A percentile compares a stretch with the other conserved stretches of the same genome.
Evolutionary conservation across 2,329 filamentous ascomycete genomes (phyloP).

Genomic region (Fusarium concolor): DNA sequence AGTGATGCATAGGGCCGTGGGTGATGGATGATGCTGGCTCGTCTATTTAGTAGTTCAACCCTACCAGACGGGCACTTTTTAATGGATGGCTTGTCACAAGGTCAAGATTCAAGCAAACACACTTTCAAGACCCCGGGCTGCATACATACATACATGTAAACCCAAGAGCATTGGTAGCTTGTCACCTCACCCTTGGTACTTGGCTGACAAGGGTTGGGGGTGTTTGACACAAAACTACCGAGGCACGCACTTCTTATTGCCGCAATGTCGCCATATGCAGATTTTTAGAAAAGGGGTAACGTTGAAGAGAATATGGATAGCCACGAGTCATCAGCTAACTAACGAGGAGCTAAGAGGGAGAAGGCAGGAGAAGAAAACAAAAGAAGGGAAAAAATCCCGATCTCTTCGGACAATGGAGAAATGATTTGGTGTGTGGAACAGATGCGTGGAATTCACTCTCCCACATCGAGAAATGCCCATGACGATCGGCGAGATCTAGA

Average conservation of each 20-base stretch:
- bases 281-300: constrained; percentile 7
- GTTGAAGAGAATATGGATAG: constrained; percentile 4
- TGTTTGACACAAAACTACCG: constrained; percentile 18
- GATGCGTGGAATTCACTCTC: constrained; percentile 39
- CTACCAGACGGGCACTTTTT: not conserved
- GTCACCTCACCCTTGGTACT: not conserved
- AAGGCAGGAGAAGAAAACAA: not conserved
- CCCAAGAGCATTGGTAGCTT: not conserved
- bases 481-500: constrained; percentile 45
- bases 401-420: constrained; percentile 36
- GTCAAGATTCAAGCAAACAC: not conserved
- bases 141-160: not conserved
- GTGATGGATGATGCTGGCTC: not conserved
- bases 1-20: not conserved
- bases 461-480: constrained; percentile 43
- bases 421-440: constrained; percentile 27
- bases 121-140: not conserved
- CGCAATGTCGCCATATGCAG: constrained; percentile 16
- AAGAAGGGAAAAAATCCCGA: constrained; percentile 29
- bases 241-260: constrained; percentile 14
- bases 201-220: not conserved
- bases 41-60: not conserved
- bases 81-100: constrained; percentile 3
- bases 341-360: not conserved
- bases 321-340: not conserved